Conservation (phyloP, 1,139 yeast genomes). For the Candida tropicalis region DNA sequence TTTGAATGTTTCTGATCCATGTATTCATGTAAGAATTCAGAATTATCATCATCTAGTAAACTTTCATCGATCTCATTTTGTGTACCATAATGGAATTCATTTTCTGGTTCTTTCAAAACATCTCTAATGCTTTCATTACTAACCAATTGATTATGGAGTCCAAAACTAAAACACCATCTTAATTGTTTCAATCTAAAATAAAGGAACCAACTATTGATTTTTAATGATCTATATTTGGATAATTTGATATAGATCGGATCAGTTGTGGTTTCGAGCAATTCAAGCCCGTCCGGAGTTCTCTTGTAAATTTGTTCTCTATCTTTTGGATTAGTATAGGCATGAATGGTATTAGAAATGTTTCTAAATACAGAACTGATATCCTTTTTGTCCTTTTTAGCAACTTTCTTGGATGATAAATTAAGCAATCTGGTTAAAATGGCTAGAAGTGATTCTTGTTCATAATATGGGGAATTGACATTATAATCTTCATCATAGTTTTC, state of each 20-base stretch:
- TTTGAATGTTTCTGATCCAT: slow-evolving; percentile 21
- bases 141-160: slow-evolving; percentile 63
- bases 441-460: slow-evolving; percentile 56
- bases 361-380: slow-evolving; percentile 64
- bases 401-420: slow-evolving; percentile 54
- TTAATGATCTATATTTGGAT: slow-evolving; percentile 56
- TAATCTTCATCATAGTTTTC: slow-evolving; percentile 43
- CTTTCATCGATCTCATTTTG: slow-evolving; percentile 17
- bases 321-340: slow-evolving; percentile 41
- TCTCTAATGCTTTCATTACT: slow-evolving; percentile 49
- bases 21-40: slow-evolving; percentile 19
- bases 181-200: slow-evolving; percentile 62
- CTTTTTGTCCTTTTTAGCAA: slow-evolving; percentile 64
- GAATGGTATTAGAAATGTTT: slow-evolving; percentile 57
- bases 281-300: slow-evolving; percentile 41
- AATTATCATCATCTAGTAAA: slow-evolving; percentile 16
- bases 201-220: slow-evolving; percentile 69
- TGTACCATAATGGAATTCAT: slow-evolving; percentile 36
- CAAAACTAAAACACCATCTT: slow-evolving; percentile 73
- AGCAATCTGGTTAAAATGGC: slow-evolving; percentile 48
- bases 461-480: slow-evolving; percentile 56
- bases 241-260: slow-evolving; percentile 54
- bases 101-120: slow-evolving; percentile 44
- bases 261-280: slow-evolving; percentile 38
- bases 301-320: slow-evolving; percentile 40